phyloP scores from a whole-genome alignment of 2,329 filamentous ascomycete species.

The Penicillium olsonii region DNA sequence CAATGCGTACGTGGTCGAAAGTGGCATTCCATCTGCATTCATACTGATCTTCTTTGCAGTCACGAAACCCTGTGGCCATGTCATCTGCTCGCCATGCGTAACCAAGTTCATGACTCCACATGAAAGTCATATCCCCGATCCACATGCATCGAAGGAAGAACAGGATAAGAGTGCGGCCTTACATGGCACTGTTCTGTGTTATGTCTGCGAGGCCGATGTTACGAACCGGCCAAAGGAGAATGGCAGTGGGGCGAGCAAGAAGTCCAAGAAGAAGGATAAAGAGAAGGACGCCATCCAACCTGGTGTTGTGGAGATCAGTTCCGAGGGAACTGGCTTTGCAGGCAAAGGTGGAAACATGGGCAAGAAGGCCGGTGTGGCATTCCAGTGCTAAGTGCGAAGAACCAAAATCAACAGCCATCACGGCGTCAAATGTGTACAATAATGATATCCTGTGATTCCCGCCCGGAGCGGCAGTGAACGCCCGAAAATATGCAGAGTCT shows the following conservation, averaged over 20 bases:
- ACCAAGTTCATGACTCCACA: constrained; percentile 74
- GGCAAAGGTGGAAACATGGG: constrained; percentile 82
- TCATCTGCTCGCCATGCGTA: constrained; percentile 82
- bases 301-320: constrained; percentile 76
- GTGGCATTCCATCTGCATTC: not conserved
- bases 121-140: constrained; percentile 51
- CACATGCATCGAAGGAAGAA: constrained; percentile 60
- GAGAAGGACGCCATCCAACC: constrained; percentile 61
- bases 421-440: constrained; percentile 7
- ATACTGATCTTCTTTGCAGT: constrained; percentile 45
- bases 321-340: constrained; percentile 90
- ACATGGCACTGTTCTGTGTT: constrained; percentile 65
- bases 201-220: constrained; percentile 83
- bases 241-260: constrained; percentile 31
- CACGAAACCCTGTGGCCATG: constrained; percentile 86
- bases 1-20: constrained; percentile 56
- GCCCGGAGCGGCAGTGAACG: constrained; percentile 20
- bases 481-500: constrained; percentile 27
- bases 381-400: constrained; percentile 66
- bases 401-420: not conserved
- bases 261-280: constrained; percentile 41
- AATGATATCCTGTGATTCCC: constrained; percentile 13
- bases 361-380: constrained; percentile 74
- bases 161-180: constrained; percentile 35
- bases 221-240: constrained; percentile 44